These are phyloP conservation scores for Diplodia sapinea DNA, from an alignment of 2,329 filamentous ascomycete genomes.

Conservation along the genomic window DNA sequence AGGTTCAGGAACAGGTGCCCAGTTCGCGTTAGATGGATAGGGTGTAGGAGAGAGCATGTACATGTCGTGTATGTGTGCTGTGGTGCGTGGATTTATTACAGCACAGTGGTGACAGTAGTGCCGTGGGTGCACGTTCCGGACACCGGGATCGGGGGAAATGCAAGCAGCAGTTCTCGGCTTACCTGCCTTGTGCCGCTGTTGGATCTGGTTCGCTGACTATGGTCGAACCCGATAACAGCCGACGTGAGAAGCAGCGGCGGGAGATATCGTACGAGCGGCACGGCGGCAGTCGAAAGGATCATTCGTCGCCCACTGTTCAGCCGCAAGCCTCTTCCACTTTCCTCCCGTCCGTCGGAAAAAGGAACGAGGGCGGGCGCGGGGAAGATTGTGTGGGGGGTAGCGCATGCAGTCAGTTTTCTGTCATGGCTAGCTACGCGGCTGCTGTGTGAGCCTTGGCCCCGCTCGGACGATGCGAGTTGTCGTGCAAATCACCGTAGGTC, in stretches of 20 bases:
- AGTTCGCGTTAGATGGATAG: too few species aligned
- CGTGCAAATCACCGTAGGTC: background rate
- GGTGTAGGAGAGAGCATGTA: too few species aligned
- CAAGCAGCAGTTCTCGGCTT: background rate
- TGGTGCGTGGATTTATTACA: too few species aligned
- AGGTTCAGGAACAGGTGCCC: too few species aligned
- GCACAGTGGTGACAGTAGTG: background rate
- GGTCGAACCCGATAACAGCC: background rate
- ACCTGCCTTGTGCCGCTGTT: background rate
- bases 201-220: background rate
- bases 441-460: background rate
- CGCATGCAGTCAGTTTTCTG: background rate
- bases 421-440: background rate
- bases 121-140: background rate
- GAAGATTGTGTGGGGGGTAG: background rate
- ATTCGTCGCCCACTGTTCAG: background rate
- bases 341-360: background rate
- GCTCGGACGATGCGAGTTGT: background rate
- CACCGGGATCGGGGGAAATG: background rate
- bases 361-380: background rate
- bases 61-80: too few species aligned
- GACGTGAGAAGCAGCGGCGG: background rate
- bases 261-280: background rate
- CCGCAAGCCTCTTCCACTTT: background rate
- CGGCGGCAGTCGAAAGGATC: background rate